A percentile compares a stretch with the other conserved stretches of the same genome.
Evolutionary conservation across 2,329 filamentous ascomycete genomes (phyloP).

Genomic region (Venturia carpophila): DNA sequence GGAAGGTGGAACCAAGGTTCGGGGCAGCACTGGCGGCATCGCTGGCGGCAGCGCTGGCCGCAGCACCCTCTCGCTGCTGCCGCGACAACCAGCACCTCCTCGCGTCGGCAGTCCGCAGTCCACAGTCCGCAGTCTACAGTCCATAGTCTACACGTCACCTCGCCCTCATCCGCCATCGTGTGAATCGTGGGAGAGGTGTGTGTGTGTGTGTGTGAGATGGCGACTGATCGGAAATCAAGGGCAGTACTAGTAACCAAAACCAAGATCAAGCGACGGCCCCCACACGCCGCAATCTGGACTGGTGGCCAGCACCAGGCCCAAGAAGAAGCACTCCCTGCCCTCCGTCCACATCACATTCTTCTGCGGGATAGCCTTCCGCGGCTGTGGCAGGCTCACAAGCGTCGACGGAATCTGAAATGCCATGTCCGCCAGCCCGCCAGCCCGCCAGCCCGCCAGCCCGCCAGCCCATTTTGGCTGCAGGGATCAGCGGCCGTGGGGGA

Average conservation of each 20-base stretch:
- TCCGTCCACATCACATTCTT: conserved; percentile 2
- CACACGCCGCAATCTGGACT: not conserved
- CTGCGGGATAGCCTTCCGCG: not conserved
- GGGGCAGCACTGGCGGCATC: not conserved
- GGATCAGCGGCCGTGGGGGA: not conserved
- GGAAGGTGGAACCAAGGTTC: not conserved
- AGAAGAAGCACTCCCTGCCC: conserved; percentile 4
- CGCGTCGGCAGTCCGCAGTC: no score
- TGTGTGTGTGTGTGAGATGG: not conserved
- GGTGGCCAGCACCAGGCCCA: not conserved
- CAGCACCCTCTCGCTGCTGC: no score
- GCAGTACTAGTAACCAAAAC: not conserved
- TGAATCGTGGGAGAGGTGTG: not conserved
- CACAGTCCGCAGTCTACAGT: not conserved
- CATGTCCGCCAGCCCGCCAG: not conserved
- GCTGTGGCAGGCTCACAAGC: no score
- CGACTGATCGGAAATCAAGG: not conserved
- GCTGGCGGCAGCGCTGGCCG: no score
- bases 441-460: no score
- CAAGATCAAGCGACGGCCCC: not conserved
- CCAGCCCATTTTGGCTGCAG: not conserved
- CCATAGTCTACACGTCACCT: conserved; percentile 3
- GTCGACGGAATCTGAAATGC: not conserved
- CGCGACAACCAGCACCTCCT: no score
- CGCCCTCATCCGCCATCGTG: not conserved